These are phyloP conservation scores for Leersia perrieri DNA, from an alignment of 176 grass and related monocot species.

Conservation along the genomic window DNA sequence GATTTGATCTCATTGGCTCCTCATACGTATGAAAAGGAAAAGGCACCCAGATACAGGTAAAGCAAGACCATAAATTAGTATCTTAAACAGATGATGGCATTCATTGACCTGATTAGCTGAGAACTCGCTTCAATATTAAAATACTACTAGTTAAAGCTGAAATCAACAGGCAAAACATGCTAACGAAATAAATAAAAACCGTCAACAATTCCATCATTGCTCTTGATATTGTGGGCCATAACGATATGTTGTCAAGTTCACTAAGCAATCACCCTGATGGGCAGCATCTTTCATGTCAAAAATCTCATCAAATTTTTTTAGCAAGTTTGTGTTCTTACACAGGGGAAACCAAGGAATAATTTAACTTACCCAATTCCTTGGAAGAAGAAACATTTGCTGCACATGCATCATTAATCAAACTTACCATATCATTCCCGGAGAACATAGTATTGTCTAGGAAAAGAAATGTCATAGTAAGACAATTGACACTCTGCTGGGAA, in stretches of 20 bases:
- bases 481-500: conserved; percentile 19
- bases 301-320: neutral
- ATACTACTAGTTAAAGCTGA: neutral
- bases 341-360: neutral
- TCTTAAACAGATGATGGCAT: neutral
- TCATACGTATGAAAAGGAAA: neutral
- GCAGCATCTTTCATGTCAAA: neutral
- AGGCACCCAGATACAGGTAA: neutral
- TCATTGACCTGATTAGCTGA: neutral
- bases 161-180: neutral
- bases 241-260: neutral
- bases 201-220: neutral
- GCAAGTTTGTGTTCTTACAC: neutral
- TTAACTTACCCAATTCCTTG: neutral
- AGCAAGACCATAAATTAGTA: neutral
- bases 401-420: neutral
- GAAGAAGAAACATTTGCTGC: conserved; percentile 1
- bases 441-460: conserved; percentile 18
- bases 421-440: neutral
- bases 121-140: neutral
- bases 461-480: conserved; percentile 8
- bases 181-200: neutral
- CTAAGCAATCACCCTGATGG: neutral
- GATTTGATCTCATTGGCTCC: conserved; percentile 19
- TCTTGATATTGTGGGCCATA: neutral